Evolutionary conservation across 177 flowering plant species (phyloP), one percentile per base, ranked within the genome.

Genomic region (Vitis hybrid): DNA sequence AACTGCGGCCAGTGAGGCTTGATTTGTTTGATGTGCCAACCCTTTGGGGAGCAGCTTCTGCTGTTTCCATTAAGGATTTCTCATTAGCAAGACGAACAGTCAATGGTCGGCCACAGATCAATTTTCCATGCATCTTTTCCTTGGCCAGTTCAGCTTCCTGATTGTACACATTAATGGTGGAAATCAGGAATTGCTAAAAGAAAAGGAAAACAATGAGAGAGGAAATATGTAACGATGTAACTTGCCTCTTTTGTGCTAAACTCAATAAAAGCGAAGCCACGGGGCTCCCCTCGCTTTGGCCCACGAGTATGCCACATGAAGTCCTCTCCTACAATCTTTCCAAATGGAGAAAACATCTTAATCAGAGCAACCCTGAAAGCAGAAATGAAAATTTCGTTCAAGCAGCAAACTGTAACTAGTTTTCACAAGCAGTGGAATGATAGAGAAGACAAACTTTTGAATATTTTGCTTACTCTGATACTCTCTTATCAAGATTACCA

Each of bases 291-390:
- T 19, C 92, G 92, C 72, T 84, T 90, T 2, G 92, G 95, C 5
- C 98, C 98, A 70, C 93, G 94, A 31, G 90, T 90, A 68, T 91
- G 98, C 95, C 93, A 90, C 57, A 93, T 63, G 67, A 86, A 93
- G 70, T 93, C 95, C 72, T 90, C 97, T 0, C 90, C 80, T 51
- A 89, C 74, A 20, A 93, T 93, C 81, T 89, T 93, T 29, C 98
- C 98, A 76, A 64, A 93, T 55, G 97, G 89, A 71, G 98, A 90
- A 71, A 93, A 93, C 90, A 93, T 83, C 83, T 86, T 91, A 55
- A 93, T 89, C 76, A 93, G 65, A 51, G 86, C 68, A 56, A 88
- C 87, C 80, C 97, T 88, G 79, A 16, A 65, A 31, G 73, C 53
- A 51, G 60, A 15, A 49, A n/a, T 5, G 20, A 52, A 62, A 22